These are phyloP conservation scores for Scenedesmus sp. DNA, from an alignment of 163 green algal genomes.

Conservation along the genomic window DNA sequence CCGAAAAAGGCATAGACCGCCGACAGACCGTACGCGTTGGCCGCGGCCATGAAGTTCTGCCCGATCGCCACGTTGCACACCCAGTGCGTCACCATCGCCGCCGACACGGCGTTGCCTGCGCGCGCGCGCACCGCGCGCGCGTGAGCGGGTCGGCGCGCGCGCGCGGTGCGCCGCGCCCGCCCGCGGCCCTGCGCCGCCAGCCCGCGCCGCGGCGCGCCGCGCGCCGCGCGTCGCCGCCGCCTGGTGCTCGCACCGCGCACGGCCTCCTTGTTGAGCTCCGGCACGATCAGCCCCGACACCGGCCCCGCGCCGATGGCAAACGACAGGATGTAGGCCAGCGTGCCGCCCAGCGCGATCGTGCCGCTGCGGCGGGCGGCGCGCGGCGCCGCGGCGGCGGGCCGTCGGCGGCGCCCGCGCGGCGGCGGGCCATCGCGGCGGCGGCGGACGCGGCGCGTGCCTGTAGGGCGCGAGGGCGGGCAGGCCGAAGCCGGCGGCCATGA, in stretches of 20 bases:
- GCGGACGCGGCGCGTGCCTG: constrained; percentile 5
- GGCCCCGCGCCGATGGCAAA: constrained; percentile 95
- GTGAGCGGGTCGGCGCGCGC: neutral
- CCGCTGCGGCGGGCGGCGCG: constrained; percentile 40
- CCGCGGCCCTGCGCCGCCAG: too few species aligned
- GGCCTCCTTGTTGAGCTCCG: constrained; percentile 86
- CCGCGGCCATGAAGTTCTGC: constrained; percentile 88
- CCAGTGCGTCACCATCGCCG: constrained; percentile 93
- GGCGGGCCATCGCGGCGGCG: neutral
- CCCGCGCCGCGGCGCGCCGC: too few species aligned
- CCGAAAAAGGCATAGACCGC: constrained; percentile 66
- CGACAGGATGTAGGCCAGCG: constrained; percentile 88
- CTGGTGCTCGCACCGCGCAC: constrained; percentile 69
- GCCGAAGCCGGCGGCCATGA: constrained; percentile 81
- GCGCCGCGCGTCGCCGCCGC: too few species aligned
- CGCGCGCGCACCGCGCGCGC: neutral
- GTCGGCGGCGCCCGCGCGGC: neutral
- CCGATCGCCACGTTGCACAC: constrained; percentile 96
- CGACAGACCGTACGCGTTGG: constrained; percentile 56
- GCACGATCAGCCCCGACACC: constrained; percentile 90
- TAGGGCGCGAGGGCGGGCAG: constrained; percentile 63
- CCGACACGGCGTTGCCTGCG: constrained; percentile 79
- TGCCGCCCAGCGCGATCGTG: constrained; percentile 81
- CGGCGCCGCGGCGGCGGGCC: neutral
- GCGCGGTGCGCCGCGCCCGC: too few species aligned